Evolutionary conservation across 2,329 filamentous ascomycete genomes (phyloP).

Genomic region (Fusarium guadeloupense): DNA sequence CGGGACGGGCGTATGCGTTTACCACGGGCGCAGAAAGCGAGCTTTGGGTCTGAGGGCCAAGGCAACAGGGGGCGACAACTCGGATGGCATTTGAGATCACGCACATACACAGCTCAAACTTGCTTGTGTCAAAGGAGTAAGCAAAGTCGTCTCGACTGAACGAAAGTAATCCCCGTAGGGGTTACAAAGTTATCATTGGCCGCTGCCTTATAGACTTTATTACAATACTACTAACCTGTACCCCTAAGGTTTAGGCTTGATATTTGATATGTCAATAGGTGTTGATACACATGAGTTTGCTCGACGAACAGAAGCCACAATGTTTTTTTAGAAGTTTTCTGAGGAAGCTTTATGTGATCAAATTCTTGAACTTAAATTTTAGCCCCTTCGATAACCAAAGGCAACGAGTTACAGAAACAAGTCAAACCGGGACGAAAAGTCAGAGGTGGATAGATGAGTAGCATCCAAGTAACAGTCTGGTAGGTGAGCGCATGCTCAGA

Average conservation of each 20-base stretch:
- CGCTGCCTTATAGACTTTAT: not conserved
- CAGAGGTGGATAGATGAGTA: constrained; percentile 50
- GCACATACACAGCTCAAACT: not conserved
- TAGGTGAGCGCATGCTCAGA: constrained; percentile 25
- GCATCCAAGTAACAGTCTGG: constrained; percentile 44
- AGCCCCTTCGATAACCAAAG: constrained; percentile 33
- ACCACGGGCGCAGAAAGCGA: constrained; percentile 53
- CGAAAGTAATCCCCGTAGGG: not conserved
- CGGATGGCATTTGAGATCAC: not conserved
- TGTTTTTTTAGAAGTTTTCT: not conserved
- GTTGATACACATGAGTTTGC: not conserved
- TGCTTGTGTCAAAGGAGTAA: not conserved
- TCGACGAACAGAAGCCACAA: not conserved
- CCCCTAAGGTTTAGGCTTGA: not conserved
- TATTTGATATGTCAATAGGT: not conserved
- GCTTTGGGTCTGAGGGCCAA: constrained; percentile 9
- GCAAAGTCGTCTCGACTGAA: not conserved
- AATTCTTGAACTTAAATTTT: constrained; percentile 14
- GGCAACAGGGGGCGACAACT: not conserved
- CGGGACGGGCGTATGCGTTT: constrained; percentile 61
- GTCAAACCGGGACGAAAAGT: constrained; percentile 46
- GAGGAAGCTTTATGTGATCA: not conserved
- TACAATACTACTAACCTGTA: not conserved
- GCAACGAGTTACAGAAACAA: constrained; percentile 44
- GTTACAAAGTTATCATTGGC: not conserved